Evolutionary conservation across 495 filamentous ascomycete species (phyloP), one percentile per base, ranked within the genome.

Genomic region (Pyrenopolyporus hunteri): DNA sequence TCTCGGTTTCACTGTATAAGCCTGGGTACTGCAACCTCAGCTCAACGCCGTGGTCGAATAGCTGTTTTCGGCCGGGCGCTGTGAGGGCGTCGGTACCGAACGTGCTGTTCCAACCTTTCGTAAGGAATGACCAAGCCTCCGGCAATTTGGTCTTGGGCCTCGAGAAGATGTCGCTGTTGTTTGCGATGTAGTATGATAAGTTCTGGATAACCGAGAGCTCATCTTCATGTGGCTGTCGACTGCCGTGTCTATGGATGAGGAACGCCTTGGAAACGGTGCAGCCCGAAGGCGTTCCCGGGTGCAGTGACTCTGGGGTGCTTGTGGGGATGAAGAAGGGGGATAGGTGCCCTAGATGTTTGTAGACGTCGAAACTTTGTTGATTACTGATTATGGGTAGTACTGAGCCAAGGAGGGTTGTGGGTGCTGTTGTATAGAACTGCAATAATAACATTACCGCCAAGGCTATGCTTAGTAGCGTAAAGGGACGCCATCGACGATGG

Each of bases 11-110:
- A 7, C 48, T 42, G n/a, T 64, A 58, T 10, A 64, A 19, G 29
- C 54, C 29, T 13, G 54, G 61, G 22, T 64, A 59, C 22, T 53
- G 29, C 11, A 64, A 8, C 23, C 54, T 28, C 9, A 64, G 23
- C 6, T 36, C 53, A 10, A 64, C 54, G 4, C 61, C 61, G 37
- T 64, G 54, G 45, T 64, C 61, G 20, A 64, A 64, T n/a, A 59
- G 33, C 29, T 59, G 61, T 25, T 64, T 31, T 2, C 54, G 54
- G 8, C 61, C 54, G 4, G 53, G 40, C 11, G 61, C 52, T 2
- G 61, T 58, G 8, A 64, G 61, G 17, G 14, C 23, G 31, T 64
- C 49, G 20, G 37, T 47, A 8, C 19, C 19, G 5, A 64, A 43
- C n/a, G 54, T 51, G 40, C 23, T 53, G n/a, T 57, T 53, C 59